A percentile compares a stretch with the other conserved stretches of the same genome.
Evolutionary conservation across 148 eudicot genomes (phyloP).

Genomic region (Camellia lanceoleosa): DNA sequence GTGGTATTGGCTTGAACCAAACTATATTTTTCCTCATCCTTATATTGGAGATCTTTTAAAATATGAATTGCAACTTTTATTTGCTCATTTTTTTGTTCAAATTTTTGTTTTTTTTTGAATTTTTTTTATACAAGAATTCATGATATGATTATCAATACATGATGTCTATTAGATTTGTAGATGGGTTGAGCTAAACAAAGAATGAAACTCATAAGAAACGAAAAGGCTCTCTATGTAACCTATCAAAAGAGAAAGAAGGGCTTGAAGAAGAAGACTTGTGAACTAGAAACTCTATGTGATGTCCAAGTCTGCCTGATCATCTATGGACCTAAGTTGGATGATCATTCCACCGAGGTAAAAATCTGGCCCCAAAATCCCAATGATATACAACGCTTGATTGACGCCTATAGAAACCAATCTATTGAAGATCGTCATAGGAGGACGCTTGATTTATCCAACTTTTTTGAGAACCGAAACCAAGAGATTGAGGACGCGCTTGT

Average conservation of each 20-base stretch:
- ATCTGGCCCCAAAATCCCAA: constrained; percentile 30
- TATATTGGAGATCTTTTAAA: too few relatives aligned
- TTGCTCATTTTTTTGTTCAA: too few relatives aligned
- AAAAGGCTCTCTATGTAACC: constrained; percentile 26
- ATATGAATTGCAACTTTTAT: too few relatives aligned
- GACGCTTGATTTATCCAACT: neutral
- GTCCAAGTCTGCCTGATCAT: constrained; percentile 38
- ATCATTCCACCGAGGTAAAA: constrained; percentile 7
- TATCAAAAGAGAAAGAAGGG: constrained; percentile 42
- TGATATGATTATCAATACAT: too few relatives aligned
- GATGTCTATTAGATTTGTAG: neutral
- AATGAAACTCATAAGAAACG: constrained; percentile 36
- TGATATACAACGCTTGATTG: constrained; percentile 5
- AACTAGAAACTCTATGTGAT: constrained; percentile 39
- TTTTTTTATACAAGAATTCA: too few relatives aligned
- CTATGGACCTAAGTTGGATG: constrained; percentile 21
- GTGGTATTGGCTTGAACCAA: too few relatives aligned
- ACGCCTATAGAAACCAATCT: constrained; percentile 9
- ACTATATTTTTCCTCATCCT: too few relatives aligned
- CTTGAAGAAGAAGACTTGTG: constrained; percentile 35
- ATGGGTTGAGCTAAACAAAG: constrained; percentile 44
- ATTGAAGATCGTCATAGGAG: neutral
- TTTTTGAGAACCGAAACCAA: constrained; percentile 12
- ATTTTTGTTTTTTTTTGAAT: too few relatives aligned
- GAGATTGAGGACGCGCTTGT: constrained; percentile 6